Evolutionary conservation across 192 early-diverging fungal species (phyloP).

Genomic region (Pecoramyces ruminantium): DNA sequence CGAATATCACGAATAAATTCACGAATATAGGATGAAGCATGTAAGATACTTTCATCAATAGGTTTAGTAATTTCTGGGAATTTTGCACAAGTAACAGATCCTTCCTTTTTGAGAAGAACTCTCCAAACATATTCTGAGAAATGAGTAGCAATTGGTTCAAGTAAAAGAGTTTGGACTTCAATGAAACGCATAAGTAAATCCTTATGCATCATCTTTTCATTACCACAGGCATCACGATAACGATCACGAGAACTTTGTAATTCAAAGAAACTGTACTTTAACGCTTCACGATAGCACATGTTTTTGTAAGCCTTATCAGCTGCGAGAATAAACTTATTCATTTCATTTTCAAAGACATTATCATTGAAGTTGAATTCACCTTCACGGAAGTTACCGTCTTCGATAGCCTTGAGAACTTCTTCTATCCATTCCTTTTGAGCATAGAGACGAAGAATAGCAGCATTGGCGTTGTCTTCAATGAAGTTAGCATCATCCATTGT

Average conservation of each 20-base stretch:
- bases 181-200: slow-evolving; percentile 72
- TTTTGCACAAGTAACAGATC: neutral
- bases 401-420: slow-evolving; percentile 36
- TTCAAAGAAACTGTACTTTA: slow-evolving; percentile 83
- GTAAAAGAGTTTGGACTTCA: slow-evolving; percentile 61
- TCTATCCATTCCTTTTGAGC: slow-evolving; percentile 83
- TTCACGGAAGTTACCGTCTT: slow-evolving; percentile 22
- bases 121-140: slow-evolving; percentile 87
- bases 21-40: slow-evolving; percentile 63
- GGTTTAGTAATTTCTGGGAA: slow-evolving; percentile 29
- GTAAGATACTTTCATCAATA: slow-evolving; percentile 53
- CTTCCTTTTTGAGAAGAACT: slow-evolving; percentile 52
- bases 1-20: slow-evolving; percentile 55
- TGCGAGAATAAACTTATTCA: slow-evolving; percentile 51
- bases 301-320: slow-evolving; percentile 53
- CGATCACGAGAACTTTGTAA: slow-evolving; percentile 67
- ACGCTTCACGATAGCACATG: slow-evolving; percentile 81
- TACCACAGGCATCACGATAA: slow-evolving; percentile 67
- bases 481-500: slow-evolving; percentile 97
- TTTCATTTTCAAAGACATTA: slow-evolving; percentile 80
- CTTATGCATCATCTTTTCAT: slow-evolving; percentile 80
- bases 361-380: slow-evolving; percentile 63
- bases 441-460: slow-evolving; percentile 78
- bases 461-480: slow-evolving; percentile 82
- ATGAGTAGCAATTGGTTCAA: slow-evolving; percentile 83